Percentiles rank a stretch among this genome's conserved stretches.
Conservation (phyloP, 176 grass and related monocot genomes). For the Oryza nivara region DNA sequence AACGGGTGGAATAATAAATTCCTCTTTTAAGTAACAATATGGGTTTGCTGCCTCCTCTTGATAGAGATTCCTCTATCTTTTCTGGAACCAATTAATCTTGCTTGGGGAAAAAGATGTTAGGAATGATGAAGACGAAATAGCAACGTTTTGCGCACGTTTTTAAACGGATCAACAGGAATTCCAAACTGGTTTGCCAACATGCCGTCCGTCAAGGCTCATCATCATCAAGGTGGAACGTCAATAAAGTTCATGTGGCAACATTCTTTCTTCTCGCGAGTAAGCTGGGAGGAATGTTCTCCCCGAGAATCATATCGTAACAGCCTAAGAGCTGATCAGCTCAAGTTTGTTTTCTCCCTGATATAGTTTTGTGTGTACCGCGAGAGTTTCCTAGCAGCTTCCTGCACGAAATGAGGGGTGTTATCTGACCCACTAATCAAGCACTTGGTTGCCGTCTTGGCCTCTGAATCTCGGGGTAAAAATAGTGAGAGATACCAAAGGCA, state of each 20-base stretch:
- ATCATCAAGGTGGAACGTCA: background rate
- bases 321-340: background rate
- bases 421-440: conserved; percentile 14
- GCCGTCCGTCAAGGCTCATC: conserved; percentile 9
- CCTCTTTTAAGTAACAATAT: background rate
- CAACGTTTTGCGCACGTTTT: background rate
- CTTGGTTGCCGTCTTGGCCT: background rate
- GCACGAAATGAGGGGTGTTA: conserved; percentile 23
- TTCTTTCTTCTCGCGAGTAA: background rate
- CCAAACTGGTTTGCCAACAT: background rate
- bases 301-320: background rate
- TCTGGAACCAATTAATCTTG: background rate
- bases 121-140: background rate
- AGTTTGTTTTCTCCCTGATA: conserved; percentile 1
- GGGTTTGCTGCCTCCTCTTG: background rate
- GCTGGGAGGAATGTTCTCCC: conserved; percentile 22
- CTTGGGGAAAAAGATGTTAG: background rate
- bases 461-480: background rate
- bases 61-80: background rate
- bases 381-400: conserved; percentile 41
- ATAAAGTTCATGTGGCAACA: background rate
- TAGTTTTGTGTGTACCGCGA: background rate
- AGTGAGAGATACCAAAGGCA: conserved; percentile 28
- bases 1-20: too few relatives aligned
- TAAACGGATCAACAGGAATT: background rate